Evolutionary conservation across 179 eudicot genomes (phyloP).

Genomic region (Monotropa hypopitys): DNA sequence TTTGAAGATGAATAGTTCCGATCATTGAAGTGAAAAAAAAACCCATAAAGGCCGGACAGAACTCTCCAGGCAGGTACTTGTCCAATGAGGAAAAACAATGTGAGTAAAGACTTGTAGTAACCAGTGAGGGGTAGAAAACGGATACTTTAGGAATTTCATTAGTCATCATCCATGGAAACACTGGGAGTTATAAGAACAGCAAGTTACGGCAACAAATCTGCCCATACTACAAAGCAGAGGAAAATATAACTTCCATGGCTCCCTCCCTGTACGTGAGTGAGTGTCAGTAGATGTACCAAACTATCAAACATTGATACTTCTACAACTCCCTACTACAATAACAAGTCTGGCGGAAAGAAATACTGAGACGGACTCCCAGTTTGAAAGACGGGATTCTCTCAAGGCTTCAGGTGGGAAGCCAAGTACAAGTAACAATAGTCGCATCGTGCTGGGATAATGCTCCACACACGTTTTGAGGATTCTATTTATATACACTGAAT

Average conservation of each 20-base stretch:
- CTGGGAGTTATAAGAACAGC: too few relatives aligned
- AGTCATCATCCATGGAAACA: too few relatives aligned
- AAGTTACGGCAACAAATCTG: not conserved
- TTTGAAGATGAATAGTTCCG: too few relatives aligned
- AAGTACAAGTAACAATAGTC: not conserved
- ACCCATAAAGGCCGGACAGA: too few relatives aligned
- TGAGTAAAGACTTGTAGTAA: too few relatives aligned
- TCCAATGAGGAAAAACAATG: too few relatives aligned
- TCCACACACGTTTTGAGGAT: not conserved
- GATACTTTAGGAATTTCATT: too few relatives aligned
- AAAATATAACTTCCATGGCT: not conserved
- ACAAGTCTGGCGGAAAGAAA: not conserved
- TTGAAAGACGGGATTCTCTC: not conserved
- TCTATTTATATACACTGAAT: not conserved
- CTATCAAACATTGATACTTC: not conserved
- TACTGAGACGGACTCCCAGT: not conserved
- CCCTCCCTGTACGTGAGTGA: not conserved
- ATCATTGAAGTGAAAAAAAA: too few relatives aligned
- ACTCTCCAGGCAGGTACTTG: too few relatives aligned
- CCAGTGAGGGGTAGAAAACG: too few relatives aligned
- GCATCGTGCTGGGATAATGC: not conserved
- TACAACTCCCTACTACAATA: not conserved
- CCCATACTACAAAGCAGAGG: not conserved
- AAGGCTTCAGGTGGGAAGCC: not conserved
- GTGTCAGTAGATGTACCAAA: not conserved